Evolutionary conservation across 1,139 yeast genomes (phyloP).

Genomic region (Hanseniaspora gamundiae): DNA sequence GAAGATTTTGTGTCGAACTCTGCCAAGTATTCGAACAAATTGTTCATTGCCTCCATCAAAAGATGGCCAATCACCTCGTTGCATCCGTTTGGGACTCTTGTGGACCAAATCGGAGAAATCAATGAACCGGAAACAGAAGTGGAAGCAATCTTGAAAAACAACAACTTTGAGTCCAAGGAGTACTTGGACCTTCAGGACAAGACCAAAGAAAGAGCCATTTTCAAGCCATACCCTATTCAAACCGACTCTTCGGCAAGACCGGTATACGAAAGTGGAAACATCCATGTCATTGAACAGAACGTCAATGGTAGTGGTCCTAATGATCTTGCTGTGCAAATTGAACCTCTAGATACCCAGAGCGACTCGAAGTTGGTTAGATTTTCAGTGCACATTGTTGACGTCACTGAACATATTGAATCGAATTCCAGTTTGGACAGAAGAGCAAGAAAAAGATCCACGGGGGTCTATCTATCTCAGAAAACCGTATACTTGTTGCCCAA

Average conservation of each 20-base stretch:
- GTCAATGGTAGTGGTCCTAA: slow-evolving; percentile 21
- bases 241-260: slow-evolving; percentile 31
- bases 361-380: slow-evolving; percentile 39
- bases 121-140: slow-evolving; percentile 72
- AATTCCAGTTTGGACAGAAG: slow-evolving; percentile 78
- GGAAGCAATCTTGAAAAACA: slow-evolving; percentile 83
- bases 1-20: slow-evolving; percentile 89
- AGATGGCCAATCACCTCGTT: slow-evolving; percentile 98
- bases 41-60: slow-evolving; percentile 89
- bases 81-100: slow-evolving; percentile 93
- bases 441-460: slow-evolving; percentile 79
- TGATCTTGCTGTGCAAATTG: slow-evolving; percentile 75
- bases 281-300: slow-evolving; percentile 54
- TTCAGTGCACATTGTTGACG: slow-evolving; percentile 69
- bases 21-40: slow-evolving; percentile 64
- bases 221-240: slow-evolving; percentile 14
- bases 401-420: slow-evolving; percentile 54
- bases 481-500: slow-evolving; percentile 57
- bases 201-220: slow-evolving; percentile 21
- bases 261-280: slow-evolving; percentile 49
- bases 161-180: slow-evolving; percentile 81
- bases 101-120: slow-evolving; percentile 74
- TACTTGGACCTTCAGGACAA: slow-evolving; percentile 43
- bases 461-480: slow-evolving; percentile 84
- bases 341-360: slow-evolving; percentile 36